These are phyloP conservation scores for Lipomyces sp. DNA, from an alignment of 805 yeast genomes.

Conservation along the genomic window DNA sequence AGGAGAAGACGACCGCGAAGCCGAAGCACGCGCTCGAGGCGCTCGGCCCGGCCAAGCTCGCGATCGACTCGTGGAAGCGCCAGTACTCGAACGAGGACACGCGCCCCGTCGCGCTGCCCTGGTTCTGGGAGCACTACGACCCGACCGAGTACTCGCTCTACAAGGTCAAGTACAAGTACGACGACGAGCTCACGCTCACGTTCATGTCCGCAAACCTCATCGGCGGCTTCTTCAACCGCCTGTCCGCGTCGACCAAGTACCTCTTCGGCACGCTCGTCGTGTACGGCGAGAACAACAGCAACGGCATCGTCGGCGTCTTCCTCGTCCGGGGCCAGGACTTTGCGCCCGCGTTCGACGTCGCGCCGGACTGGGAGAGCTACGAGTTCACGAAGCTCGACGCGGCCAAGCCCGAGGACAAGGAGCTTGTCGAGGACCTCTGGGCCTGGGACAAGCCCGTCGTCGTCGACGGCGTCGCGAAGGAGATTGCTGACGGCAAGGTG, in stretches of 20 bases:
- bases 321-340: slow-evolving; percentile 91
- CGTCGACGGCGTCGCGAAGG: slow-evolving; percentile 74
- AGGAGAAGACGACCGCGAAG: slow-evolving; percentile 43
- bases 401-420: slow-evolving; percentile 69
- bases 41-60: slow-evolving; percentile 67
- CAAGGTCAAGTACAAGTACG: slow-evolving; percentile 95
- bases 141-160: slow-evolving; percentile 91
- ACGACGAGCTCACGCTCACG: slow-evolving; percentile 93
- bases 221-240: slow-evolving; percentile 97
- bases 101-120: slow-evolving; percentile 88
- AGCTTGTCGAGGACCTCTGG: slow-evolving; percentile 84
- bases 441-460: slow-evolving; percentile 96
- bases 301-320: slow-evolving; percentile 95
- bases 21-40: slow-evolving; percentile 88
- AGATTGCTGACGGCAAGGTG: slow-evolving; percentile 96
- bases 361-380: slow-evolving; percentile 99
- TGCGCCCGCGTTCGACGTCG: slow-evolving; percentile 92
- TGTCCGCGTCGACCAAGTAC: slow-evolving; percentile 86
- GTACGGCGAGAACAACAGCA: slow-evolving; percentile 97
- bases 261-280: slow-evolving; percentile 92
- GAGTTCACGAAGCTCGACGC: slow-evolving; percentile 77
- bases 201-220: slow-evolving; percentile 98
- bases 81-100: slow-evolving; percentile 95
- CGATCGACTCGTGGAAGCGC: slow-evolving; percentile 94
- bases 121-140: slow-evolving; percentile 96